phyloP scores from a whole-genome alignment of 768 basidiomycete genomes.

The Candolleomyces eurysporus region DNA sequence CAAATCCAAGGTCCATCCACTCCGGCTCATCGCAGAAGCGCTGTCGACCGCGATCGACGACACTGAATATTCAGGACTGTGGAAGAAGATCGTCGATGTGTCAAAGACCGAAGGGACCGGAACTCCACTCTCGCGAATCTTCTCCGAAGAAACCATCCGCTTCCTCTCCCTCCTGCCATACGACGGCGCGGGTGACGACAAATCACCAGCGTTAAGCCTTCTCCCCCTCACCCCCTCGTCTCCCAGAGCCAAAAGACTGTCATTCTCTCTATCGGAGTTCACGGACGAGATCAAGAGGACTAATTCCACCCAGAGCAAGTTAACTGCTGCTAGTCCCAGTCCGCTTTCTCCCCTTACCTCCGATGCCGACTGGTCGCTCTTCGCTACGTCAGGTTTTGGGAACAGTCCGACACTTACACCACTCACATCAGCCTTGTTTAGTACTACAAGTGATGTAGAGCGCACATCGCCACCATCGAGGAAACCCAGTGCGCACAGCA shows the following conservation, averaged over 20 bases:
- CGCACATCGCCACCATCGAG: conserved; percentile 28
- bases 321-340: neutral
- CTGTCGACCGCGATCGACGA: conserved; percentile 39
- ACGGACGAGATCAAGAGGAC: conserved; percentile 1
- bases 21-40: conserved; percentile 62
- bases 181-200: conserved; percentile 30
- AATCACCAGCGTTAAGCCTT: conserved; percentile 30
- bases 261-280: conserved; percentile 26
- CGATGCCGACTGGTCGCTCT: conserved; percentile 63
- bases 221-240: conserved; percentile 24
- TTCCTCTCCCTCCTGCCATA: conserved; percentile 51
- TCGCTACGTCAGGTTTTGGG: conserved; percentile 64
- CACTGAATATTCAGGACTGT: conserved; percentile 39
- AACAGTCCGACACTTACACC: conserved; percentile 34
- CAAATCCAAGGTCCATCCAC: conserved; percentile 40
- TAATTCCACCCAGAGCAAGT: conserved; percentile 1
- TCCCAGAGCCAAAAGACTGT: conserved; percentile 25
- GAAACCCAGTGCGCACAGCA: conserved; percentile 21
- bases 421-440: conserved; percentile 54
- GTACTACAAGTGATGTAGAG: conserved; percentile 54
- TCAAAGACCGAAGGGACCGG: conserved; percentile 30
- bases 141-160: conserved; percentile 68
- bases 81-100: conserved; percentile 52
- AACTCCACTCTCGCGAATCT: conserved; percentile 49
- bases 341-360: conserved; percentile 10